Evolutionary conservation across 176 grass and related monocot species (phyloP).

Genomic region (Oropetium thomaeum): DNA sequence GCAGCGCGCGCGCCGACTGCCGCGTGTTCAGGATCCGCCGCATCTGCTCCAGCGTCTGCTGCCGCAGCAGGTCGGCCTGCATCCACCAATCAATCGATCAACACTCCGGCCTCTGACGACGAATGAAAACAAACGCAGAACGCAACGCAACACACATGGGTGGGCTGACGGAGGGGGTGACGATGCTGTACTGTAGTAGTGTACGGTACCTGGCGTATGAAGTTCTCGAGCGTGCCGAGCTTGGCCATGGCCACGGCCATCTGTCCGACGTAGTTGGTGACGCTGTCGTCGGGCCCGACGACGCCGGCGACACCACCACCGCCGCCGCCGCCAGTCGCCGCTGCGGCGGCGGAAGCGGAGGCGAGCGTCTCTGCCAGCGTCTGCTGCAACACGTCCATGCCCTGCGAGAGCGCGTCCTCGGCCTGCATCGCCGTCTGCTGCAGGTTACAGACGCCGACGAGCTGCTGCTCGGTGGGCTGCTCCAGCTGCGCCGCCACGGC

Average conservation of each 20-base stretch:
- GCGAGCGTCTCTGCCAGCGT: conserved; percentile 59
- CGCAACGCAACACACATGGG: neutral
- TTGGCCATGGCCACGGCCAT: conserved; percentile 95
- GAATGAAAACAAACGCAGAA: too few relatives aligned
- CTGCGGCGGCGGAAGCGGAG: conserved; percentile 16
- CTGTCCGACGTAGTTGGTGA: conserved; percentile 91
- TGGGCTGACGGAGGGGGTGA: conserved; percentile 71
- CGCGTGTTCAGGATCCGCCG: conserved; percentile 76
- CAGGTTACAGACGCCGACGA: conserved; percentile 82
- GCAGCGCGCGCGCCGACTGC: conserved; percentile 79
- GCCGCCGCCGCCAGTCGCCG: too few relatives aligned
- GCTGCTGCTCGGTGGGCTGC: conserved; percentile 74
- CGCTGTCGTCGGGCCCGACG: conserved; percentile 31
- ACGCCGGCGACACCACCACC: neutral
- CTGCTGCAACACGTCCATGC: conserved; percentile 92
- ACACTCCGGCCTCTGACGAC: too few relatives aligned
- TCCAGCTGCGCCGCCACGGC: conserved; percentile 61
- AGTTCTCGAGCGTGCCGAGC: conserved; percentile 77
- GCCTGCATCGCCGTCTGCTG: conserved; percentile 89
- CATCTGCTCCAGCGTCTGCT: conserved; percentile 89
- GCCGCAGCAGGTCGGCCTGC: conserved; percentile 84
- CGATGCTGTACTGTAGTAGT: too few relatives aligned
- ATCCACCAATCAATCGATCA: neutral
- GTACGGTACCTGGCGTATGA: conserved; percentile 65
- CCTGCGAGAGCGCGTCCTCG: conserved; percentile 90